Percentiles rank a stretch among this genome's conserved stretches.
Evolutionary conservation across 2,329 filamentous ascomycete species (phyloP).

Genomic region (Fusarium proliferatum): DNA sequence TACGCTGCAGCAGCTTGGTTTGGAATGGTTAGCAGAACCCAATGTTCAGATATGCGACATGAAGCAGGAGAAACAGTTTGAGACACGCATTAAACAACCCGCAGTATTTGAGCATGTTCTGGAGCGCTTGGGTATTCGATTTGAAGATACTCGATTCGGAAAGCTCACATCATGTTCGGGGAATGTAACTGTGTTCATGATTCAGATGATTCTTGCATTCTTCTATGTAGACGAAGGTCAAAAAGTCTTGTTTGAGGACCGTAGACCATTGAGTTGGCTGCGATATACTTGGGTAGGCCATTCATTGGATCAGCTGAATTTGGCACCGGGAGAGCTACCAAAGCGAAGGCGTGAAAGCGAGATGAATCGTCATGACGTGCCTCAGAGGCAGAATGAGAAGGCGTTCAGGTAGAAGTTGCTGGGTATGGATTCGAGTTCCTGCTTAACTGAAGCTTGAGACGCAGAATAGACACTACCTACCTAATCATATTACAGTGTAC

Average conservation of each 20-base stretch:
- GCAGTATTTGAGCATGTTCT: conserved; percentile 24
- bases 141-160: conserved; percentile 31
- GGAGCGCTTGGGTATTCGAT: conserved; percentile 27
- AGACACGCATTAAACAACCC: conserved; percentile 8
- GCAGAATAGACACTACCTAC: background rate
- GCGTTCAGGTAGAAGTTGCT: conserved; percentile 6
- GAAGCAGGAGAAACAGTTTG: conserved; percentile 3
- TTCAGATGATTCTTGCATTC: conserved; percentile 15
- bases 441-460: background rate
- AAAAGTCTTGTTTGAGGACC: conserved; percentile 2
- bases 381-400: conserved; percentile 13
- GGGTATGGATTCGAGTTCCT: background rate
- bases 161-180: conserved; percentile 22
- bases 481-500: background rate
- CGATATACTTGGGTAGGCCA: conserved; percentile 36
- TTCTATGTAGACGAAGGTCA: conserved; percentile 24
- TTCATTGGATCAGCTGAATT: conserved; percentile 30
- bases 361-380: conserved; percentile 23
- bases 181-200: conserved; percentile 25
- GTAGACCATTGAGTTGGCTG: conserved; percentile 20
- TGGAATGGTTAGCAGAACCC: conserved; percentile 1
- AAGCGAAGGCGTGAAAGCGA: conserved; percentile 7
- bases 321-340: conserved; percentile 12
- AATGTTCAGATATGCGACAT: conserved; percentile 23
- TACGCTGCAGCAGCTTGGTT: background rate